These are phyloP conservation scores for Tetrahymena elliotti DNA, from an alignment of 73 alveolate species.

Conservation along the genomic window DNA sequence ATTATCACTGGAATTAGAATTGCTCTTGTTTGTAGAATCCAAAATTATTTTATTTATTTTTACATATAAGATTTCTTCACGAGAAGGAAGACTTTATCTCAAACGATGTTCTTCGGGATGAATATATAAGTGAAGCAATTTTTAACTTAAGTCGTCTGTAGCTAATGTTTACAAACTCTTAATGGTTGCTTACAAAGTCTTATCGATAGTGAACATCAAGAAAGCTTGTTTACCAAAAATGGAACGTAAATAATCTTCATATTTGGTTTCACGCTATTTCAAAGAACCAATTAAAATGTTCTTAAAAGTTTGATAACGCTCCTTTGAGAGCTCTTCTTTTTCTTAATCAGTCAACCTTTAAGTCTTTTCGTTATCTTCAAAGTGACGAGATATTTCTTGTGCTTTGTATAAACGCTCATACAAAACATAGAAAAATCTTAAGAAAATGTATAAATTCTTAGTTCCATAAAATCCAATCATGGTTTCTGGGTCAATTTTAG, in stretches of 20 bases:
- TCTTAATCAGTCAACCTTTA: not conserved
- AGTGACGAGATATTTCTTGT: not conserved
- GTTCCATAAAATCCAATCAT: not conserved
- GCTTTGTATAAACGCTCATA: not conserved
- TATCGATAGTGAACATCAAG: not conserved
- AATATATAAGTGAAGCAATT: not conserved
- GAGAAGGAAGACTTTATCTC: not conserved
- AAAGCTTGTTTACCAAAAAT: not conserved
- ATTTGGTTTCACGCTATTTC: not conserved
- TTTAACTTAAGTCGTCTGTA: not conserved
- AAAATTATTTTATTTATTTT: not conserved
- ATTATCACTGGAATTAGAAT: not conserved
- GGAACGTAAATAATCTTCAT: not conserved
- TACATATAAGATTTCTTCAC: not conserved
- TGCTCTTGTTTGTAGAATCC: not conserved
- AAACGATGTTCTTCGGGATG: not conserved
- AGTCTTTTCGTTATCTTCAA: not conserved
- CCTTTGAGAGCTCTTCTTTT: not conserved
- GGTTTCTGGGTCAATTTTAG: not conserved
- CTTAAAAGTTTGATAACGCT: not conserved
- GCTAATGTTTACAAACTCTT: not conserved
- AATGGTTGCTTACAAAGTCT: not conserved
- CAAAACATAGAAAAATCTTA: not conserved
- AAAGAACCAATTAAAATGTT: not conserved
- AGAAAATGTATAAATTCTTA: not conserved